Percentiles rank a stretch among this genome's conserved stretches.
phyloP scores from a whole-genome alignment of 2,329 filamentous ascomycete genomes.

The Aspergillus novoparasiticus region DNA sequence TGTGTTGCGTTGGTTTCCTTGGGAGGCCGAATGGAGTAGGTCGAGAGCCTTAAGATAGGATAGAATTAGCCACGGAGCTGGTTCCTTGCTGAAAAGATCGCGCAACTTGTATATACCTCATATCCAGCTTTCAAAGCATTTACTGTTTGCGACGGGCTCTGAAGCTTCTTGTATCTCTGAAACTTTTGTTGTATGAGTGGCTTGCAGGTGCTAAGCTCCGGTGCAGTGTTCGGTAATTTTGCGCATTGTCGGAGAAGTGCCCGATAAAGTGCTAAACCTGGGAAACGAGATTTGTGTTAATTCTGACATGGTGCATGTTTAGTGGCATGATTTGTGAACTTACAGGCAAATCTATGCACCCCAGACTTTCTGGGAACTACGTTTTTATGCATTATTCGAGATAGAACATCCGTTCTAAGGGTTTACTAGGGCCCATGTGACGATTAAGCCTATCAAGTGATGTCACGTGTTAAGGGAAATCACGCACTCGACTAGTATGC shows the following conservation, averaged over 20 bases:
- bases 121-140: constrained; percentile 47
- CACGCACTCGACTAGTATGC: neutral
- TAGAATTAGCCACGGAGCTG: constrained; percentile 10
- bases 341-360: constrained; percentile 50
- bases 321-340: constrained; percentile 13
- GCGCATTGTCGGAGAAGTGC: constrained; percentile 48
- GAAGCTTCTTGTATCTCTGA: constrained; percentile 38
- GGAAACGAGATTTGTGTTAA: neutral
- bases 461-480: constrained; percentile 16
- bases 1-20: constrained; percentile 29
- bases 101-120: constrained; percentile 31
- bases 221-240: constrained; percentile 27
- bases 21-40: constrained; percentile 37
- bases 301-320: neutral
- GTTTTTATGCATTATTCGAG: constrained; percentile 40
- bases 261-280: constrained; percentile 49
- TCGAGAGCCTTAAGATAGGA: constrained; percentile 37
- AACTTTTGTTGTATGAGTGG: constrained; percentile 41
- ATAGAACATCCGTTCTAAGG: neutral
- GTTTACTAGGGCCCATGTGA: constrained; percentile 7
- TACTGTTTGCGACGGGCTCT: constrained; percentile 42
- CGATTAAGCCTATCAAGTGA: neutral
- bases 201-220: constrained; percentile 28
- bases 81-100: neutral
- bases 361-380: constrained; percentile 38